Percentiles rank a stretch among this genome's conserved stretches.
Evolutionary conservation across 176 grass and related monocot species (phyloP).

Genomic region (Dactylis glomerata): DNA sequence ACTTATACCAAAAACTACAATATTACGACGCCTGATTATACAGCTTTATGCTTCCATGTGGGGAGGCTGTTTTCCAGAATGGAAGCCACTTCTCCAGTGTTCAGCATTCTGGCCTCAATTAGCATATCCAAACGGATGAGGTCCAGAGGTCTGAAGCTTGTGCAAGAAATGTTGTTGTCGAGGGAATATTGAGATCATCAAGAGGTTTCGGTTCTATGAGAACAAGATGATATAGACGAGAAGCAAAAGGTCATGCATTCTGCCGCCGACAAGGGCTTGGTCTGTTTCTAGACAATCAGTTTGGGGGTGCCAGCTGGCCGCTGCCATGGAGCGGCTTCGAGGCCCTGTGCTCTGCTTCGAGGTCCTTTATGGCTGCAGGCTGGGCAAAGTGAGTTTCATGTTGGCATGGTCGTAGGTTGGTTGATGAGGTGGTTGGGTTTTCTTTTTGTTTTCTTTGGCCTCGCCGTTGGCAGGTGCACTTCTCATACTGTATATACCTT

Average conservation of each 20-base stretch:
- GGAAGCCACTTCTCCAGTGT: not conserved
- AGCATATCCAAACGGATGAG: not conserved
- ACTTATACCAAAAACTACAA: not conserved
- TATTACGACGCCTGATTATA: not conserved
- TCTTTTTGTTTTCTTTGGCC: not conserved
- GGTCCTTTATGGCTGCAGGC: not conserved
- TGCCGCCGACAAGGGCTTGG: not conserved
- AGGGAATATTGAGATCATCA: not conserved
- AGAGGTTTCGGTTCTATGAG: not conserved
- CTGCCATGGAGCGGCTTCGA: not conserved
- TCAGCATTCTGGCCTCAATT: not conserved
- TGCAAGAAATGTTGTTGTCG: not conserved
- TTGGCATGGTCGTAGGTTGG: not conserved
- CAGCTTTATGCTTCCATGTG: slow-evolving; percentile 6
- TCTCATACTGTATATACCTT: not conserved
- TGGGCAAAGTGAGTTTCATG: not conserved
- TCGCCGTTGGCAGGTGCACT: not conserved
- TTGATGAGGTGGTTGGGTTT: not conserved
- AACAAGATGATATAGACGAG: not conserved
- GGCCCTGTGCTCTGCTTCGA: not conserved
- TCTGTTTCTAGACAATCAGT: not conserved
- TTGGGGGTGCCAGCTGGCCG: not conserved
- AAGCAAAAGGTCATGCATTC: not conserved
- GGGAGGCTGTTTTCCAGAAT: not conserved
- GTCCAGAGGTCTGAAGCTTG: not conserved